Conservation (phyloP, 2,329 filamentous ascomycete species). For the Cercospora nicotianae region DNA sequence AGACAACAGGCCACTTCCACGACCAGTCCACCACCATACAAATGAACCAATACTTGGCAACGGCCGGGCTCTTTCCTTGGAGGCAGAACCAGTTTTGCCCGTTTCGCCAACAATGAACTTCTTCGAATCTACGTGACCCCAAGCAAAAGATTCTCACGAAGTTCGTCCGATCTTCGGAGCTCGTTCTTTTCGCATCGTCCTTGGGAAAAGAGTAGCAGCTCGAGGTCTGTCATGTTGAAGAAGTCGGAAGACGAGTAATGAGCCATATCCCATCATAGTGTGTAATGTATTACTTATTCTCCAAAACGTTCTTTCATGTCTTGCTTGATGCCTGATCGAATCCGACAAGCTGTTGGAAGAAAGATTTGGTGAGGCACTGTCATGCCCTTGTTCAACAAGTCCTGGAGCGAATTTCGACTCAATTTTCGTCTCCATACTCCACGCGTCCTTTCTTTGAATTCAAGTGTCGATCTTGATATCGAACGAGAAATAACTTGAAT, state of each 20-base stretch:
- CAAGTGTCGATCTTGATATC: conserved; percentile 1
- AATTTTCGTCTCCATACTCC: neutral
- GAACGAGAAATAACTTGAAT: neutral
- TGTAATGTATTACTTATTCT: neutral
- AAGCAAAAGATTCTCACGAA: too few relatives aligned
- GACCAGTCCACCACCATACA: too few relatives aligned
- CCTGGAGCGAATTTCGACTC: neutral
- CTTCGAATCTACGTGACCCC: too few relatives aligned
- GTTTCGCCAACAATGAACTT: too few relatives aligned
- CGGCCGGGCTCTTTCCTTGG: too few relatives aligned
- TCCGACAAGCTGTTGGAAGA: neutral
- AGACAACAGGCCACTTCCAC: too few relatives aligned
- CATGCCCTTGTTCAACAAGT: neutral
- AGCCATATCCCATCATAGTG: neutral
- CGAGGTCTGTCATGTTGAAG: too few relatives aligned
- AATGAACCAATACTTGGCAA: too few relatives aligned
- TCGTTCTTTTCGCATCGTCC: too few relatives aligned
- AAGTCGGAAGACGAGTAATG: neutral
- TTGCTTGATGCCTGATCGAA: neutral
- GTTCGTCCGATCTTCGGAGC: too few relatives aligned
- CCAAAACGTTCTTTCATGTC: neutral
- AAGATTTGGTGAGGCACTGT: neutral
- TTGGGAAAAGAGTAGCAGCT: too few relatives aligned
- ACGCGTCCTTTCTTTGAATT: conserved; percentile 1
- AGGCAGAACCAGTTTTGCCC: too few relatives aligned